Conservation (phyloP, 2,329 filamentous ascomycete genomes). For the Sclerotinia minor region DNA sequence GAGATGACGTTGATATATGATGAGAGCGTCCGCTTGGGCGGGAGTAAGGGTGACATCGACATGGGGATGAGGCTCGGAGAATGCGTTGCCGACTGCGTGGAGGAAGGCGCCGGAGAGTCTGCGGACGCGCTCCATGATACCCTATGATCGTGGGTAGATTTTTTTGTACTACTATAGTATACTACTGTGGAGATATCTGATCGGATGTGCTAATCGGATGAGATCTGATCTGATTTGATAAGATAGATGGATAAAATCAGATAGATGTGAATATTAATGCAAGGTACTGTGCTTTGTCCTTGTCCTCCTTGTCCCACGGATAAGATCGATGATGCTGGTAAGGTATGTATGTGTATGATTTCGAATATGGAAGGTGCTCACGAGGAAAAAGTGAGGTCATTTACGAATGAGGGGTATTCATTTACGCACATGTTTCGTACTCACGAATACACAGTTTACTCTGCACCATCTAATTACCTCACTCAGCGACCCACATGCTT, state of each 20-base stretch:
- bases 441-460: background rate
- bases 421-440: constrained; percentile 4
- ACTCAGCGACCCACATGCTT: background rate
- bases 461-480: background rate
- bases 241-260: background rate
- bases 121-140: constrained; percentile 6
- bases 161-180: background rate
- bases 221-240: background rate
- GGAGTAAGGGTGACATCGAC: constrained; percentile 32
- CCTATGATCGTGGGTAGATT: no score
- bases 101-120: constrained; percentile 32
- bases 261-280: constrained; percentile 1
- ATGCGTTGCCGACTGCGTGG: constrained; percentile 27
- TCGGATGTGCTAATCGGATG: constrained; percentile 4
- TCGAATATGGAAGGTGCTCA: constrained; percentile 15
- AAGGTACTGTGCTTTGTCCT: background rate
- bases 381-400: background rate
- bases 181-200: background rate
- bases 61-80: constrained; percentile 30
- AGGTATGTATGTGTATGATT: background rate
- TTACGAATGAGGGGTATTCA: constrained; percentile 6
- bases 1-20: constrained; percentile 30
- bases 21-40: constrained; percentile 30
- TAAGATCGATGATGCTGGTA: constrained; percentile 2
- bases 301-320: background rate